Base-by-base conservation (phyloP, 495 filamentous ascomycete species). In the Penicillium alfredii region DNA sequence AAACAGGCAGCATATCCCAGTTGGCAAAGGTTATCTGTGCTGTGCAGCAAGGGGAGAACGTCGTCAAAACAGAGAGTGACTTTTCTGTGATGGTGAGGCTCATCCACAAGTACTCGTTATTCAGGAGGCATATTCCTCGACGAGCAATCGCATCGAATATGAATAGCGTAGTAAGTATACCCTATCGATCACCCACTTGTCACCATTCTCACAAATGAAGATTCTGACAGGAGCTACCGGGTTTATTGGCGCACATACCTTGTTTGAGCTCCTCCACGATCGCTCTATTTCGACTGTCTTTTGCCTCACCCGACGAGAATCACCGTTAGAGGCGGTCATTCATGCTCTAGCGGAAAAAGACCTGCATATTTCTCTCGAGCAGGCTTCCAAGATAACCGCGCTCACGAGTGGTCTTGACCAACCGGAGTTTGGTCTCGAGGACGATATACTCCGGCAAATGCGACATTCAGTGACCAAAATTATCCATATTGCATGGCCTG, bases 181-280 rank as follows among this genome's bases (percentile, higher is more conserved):
- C 9, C 15, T 27, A 19, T 7, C 17, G 17, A 6, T 18, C 16
- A 4, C n/a, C 15, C 14, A 11, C 8, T 8, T 3, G 8, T 17
- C 12, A 14, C n/a, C 3, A 15, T n/a, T 3, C 1, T 4, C 1
- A 21, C 47, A 52, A 42, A 54, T 31, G 21, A 24, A 76, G 73
- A 51, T 80, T 22, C 57, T 81, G 11, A 81, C 78, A 1, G 78
- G 78, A 11, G 68, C 74, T 0, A 81, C 76, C 2, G 78, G 78
- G 8, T 71, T 66, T 18, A 66, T 81, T 11, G 77, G 78, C 12
- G 69, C 73, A 1, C 72, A 80, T 29, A 55, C 71, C 3, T 56
- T 80, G 3, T 49, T 58, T 29, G 61, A 66, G 31, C 63, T 81
- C 8, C 46, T 74, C 2, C 48, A 59, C 13, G 59, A 68, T 13